Base-by-base conservation (phyloP, 805 yeast genomes). In the Kodamaea lidongshanica region DNA sequence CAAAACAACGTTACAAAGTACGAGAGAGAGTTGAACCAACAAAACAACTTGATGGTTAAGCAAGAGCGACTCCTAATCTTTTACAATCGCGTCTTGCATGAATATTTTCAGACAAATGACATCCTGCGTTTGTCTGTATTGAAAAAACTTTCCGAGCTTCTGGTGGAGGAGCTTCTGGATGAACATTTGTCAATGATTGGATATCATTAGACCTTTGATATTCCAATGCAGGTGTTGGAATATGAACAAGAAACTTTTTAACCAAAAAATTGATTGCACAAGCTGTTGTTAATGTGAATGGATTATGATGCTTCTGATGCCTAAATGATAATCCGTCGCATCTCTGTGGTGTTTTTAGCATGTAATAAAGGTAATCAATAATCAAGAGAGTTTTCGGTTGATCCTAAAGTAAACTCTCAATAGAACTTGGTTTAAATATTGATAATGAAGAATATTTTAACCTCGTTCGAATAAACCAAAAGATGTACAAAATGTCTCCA, bases 1-100 rank as follows among this genome's bases (percentile, higher is more conserved):
- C 79, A 77, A 46, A 72, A 67, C 36, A 80, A 76, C 44, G 70
- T 77, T 20, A 70, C 65, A 25, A 65, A 62, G 30, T 60, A 70
- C 28, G 60, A 67, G 30, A 47, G 42, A 11, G 74, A 75, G 36
- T 67, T 75, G 36, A 48, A 46, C 5, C 45, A 47, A 2, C 45
- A 42, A 27, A 36, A 39, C 18, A 32, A 16, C 8, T 37, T 39
- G 32, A 27, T 60, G 12, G 28, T 39, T 12, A 48, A 52, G 32
- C 49, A 49, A 28, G 49, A 49, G 34, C 35, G 37, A 25, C 20
- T 31, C 10, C 11, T 40, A 19, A 23, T 21, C 15, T 30, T 33
- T 18, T 35, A 38, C 28, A 35, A 40, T 23, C 16, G 16, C 5
- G 32, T 19, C 16, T 20, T 39, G 16, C 33, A 28, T n/a, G 35